phyloP scores from a whole-genome alignment of 2,329 filamentous ascomycete species.

The Diplodia intermedia region DNA sequence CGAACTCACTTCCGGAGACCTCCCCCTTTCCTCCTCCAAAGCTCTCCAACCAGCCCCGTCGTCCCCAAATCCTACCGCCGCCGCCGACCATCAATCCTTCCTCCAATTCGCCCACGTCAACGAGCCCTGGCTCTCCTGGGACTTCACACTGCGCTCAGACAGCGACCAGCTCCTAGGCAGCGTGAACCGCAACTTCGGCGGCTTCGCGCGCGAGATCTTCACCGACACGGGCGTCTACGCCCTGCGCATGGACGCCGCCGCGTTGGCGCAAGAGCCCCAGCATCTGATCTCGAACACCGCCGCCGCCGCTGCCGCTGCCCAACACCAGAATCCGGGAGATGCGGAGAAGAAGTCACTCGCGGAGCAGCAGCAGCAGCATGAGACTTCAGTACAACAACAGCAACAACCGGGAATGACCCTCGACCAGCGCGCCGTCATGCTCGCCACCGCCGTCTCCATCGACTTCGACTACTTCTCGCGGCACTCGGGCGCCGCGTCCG shows the following conservation, averaged over 20 bases:
- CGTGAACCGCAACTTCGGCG: constrained; percentile 69
- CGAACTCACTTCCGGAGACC: constrained; percentile 53
- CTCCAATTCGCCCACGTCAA: constrained; percentile 68
- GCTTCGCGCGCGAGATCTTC: constrained; percentile 69
- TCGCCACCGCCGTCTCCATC: constrained; percentile 69
- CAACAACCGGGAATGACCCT: constrained; percentile 63
- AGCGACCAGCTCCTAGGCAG: constrained; percentile 62
- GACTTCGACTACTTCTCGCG: constrained; percentile 74
- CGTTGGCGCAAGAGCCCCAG: background rate
- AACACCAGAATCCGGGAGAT: background rate
- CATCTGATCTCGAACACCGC: constrained; percentile 8
- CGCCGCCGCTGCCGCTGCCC: background rate
- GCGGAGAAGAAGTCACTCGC: constrained; percentile 33
- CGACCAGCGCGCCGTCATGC: constrained; percentile 70
- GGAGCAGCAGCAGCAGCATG: constrained; percentile 36
- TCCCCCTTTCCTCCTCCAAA: constrained; percentile 56
- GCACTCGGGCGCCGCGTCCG: constrained; percentile 56
- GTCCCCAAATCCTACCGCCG: constrained; percentile 42
- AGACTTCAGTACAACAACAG: no score
- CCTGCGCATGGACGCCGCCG: constrained; percentile 67
- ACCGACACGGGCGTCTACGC: constrained; percentile 71
- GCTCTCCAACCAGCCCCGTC: constrained; percentile 47
- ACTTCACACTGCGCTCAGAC: constrained; percentile 64
- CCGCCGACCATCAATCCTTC: constrained; percentile 50
- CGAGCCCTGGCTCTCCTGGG: constrained; percentile 69